Conservation (phyloP, 2,329 filamentous ascomycete species). For the Lasiodiplodia citricola region DNA sequence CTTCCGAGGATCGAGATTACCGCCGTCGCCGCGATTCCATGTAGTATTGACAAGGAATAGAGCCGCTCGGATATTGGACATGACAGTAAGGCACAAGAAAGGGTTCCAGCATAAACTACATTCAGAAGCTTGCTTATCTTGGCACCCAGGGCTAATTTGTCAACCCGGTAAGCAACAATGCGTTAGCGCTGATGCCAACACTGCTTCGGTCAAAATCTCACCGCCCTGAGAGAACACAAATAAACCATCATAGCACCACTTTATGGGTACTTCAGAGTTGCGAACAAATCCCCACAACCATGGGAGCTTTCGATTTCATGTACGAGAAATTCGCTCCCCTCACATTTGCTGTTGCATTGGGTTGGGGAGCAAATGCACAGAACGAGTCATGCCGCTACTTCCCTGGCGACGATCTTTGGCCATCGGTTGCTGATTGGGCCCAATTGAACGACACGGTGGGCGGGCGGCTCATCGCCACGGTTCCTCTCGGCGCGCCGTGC, state of each 20-base stretch:
- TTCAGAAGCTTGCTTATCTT: too few species aligned
- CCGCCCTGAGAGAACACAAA: not conserved
- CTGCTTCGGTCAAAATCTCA: not conserved
- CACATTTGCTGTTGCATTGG: not conserved
- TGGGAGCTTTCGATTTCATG: not conserved
- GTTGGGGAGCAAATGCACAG: not conserved
- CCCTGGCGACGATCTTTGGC: slow-evolving; percentile 56
- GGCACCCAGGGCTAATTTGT: too few species aligned
- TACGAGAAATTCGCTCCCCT: not conserved
- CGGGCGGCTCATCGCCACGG: slow-evolving; percentile 50
- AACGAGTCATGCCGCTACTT: slow-evolving; percentile 53
- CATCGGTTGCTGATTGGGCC: slow-evolving; percentile 52
- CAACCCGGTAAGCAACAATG: too few species aligned
- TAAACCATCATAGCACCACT: not conserved
- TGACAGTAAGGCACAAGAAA: too few species aligned
- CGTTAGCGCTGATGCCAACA: not conserved
- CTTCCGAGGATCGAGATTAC: too few species aligned
- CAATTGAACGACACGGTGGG: slow-evolving; percentile 53
- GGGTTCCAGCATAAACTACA: too few species aligned
- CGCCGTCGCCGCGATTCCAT: too few species aligned
- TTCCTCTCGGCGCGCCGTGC: slow-evolving; percentile 54
- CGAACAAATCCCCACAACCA: not conserved
- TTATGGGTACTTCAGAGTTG: not conserved
- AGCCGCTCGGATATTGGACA: too few species aligned
- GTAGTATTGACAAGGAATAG: too few species aligned